phyloP scores from a whole-genome alignment of 345 rosid genomes.

The Eutrema japonicum region DNA sequence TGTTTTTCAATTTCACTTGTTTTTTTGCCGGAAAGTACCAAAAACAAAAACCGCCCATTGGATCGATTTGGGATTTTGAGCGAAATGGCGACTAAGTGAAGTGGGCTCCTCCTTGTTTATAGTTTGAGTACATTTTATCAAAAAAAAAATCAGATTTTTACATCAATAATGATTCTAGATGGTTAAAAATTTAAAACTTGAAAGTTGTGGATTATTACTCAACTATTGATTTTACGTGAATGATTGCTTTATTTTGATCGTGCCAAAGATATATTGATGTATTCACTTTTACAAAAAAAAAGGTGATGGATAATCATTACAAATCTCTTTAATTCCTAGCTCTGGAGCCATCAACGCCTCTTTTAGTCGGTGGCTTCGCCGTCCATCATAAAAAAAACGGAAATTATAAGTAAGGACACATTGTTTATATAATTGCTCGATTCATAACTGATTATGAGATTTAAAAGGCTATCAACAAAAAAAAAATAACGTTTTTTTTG shows the following conservation, averaged over 20 bases:
- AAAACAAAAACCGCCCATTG: background rate
- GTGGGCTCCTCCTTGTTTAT: background rate
- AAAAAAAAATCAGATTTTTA: background rate
- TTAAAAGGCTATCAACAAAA: no score
- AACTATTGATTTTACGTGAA: slow-evolving; percentile 8
- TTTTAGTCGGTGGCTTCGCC: slow-evolving; percentile 3
- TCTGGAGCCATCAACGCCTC: slow-evolving; percentile 6
- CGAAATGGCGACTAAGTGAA: background rate
- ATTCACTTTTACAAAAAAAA: no score
- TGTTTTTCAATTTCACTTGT: background rate
- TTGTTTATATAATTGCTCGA: no score
- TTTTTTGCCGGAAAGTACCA: background rate
- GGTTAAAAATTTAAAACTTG: slow-evolving; percentile 9
- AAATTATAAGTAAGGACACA: no score
- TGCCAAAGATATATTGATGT: slow-evolving; percentile 9
- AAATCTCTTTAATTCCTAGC: slow-evolving; percentile 11
- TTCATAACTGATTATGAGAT: no score
- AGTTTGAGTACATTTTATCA: background rate
- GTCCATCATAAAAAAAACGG: background rate
- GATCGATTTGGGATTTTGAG: background rate
- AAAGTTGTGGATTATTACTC: slow-evolving; percentile 10
- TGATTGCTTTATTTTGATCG: slow-evolving; percentile 4
- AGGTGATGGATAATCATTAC: slow-evolving; percentile 7
- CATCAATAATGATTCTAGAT: slow-evolving; percentile 16
- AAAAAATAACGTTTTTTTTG: no score